Base-by-base conservation (phyloP, 495 filamentous ascomycete species). In the Talaromyces nanjingensis region DNA sequence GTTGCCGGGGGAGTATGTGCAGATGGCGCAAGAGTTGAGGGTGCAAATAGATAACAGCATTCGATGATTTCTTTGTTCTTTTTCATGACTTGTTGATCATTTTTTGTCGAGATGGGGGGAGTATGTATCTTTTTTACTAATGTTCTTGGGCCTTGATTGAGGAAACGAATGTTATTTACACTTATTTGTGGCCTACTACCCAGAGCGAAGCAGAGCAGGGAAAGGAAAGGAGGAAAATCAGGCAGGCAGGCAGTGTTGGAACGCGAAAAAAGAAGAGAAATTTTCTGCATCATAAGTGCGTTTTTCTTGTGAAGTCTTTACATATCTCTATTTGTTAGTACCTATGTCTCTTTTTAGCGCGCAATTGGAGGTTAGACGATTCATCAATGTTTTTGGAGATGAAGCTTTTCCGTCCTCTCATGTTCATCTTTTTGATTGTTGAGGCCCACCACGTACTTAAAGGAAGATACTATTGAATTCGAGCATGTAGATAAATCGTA, bases 21-120 rank as follows among this genome's bases (percentile, higher is more conserved):
- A 72, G 45, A 63, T 68, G 11, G 73, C 72, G 25, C 72, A 75
- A 60, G 71, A 74, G 54, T 68, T 85, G 68, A 73, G 78, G 62
- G 67, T 69, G 60, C 74, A 74, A 63, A 80, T 86, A 65, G 73
- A 76, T 60, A 70, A 77, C 66, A 65, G 79, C 31, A 63, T 83
- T 67, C 74, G 72, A 65, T 82, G 68, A 75, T 63, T 47, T 27
- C 1, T 29, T 14, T 18, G 14, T 39, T 37, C 27, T 53, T 52
- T 24, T 53, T 53, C 22, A 20, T 53, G 49, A 42, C 37, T 42
- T 42, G 12, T 42, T 42, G 4, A 37, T 37, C 33, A 37, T 37
- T 37, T 33, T 33, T 37, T 37, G 33, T 37, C 11, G 33, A 37
- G 3, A 11, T 45, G 39, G 14, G 39, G 39, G 39, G 39, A 45